Evolutionary conservation across 768 basidiomycete species (phyloP).

Genomic region (Agaricus blazei): DNA sequence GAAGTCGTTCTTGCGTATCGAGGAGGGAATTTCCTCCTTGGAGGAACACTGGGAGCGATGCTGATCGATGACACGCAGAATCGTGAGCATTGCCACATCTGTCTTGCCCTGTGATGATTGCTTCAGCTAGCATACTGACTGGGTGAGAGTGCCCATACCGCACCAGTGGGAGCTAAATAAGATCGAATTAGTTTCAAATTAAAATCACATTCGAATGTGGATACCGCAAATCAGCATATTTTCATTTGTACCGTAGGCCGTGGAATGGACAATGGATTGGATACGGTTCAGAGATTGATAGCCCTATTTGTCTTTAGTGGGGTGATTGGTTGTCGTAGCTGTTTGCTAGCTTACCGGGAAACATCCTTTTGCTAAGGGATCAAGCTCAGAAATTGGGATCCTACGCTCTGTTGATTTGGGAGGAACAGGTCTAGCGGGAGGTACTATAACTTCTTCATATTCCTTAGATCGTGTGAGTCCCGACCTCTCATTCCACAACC

Average conservation of each 20-base stretch:
- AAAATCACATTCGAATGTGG: slow-evolving; percentile 1
- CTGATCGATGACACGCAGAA: slow-evolving; percentile 83
- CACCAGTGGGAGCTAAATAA: slow-evolving; percentile 87
- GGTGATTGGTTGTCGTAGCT: not conserved
- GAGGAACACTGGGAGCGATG: slow-evolving; percentile 33
- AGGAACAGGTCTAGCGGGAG: slow-evolving; percentile 77
- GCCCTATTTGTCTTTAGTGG: slow-evolving; percentile 42
- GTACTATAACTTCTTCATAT: slow-evolving; percentile 86
- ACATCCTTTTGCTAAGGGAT: slow-evolving; percentile 71
- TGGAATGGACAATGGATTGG: slow-evolving; percentile 91
- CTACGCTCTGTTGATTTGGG: slow-evolving; percentile 66
- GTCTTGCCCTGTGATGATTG: slow-evolving; percentile 83
- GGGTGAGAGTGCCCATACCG: slow-evolving; percentile 52
- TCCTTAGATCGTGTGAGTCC: slow-evolving; percentile 39
- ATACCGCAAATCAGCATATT: slow-evolving; percentile 91
- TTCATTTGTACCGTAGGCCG: slow-evolving; percentile 92
- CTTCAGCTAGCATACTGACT: slow-evolving; percentile 8
- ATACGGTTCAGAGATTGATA: slow-evolving; percentile 88
- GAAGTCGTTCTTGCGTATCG: slow-evolving; percentile 69
- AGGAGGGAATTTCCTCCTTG: slow-evolving; percentile 31
- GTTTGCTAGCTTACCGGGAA: slow-evolving; percentile 61
- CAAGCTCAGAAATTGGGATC: slow-evolving; percentile 67
- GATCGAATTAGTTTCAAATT: not conserved
- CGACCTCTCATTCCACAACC: not conserved
- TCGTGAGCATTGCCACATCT: slow-evolving; percentile 91